Percentiles rank a stretch among this genome's conserved stretches.
phyloP scores from a whole-genome alignment of 257 asterid genomes.

The Scutellaria galericulata region DNA sequence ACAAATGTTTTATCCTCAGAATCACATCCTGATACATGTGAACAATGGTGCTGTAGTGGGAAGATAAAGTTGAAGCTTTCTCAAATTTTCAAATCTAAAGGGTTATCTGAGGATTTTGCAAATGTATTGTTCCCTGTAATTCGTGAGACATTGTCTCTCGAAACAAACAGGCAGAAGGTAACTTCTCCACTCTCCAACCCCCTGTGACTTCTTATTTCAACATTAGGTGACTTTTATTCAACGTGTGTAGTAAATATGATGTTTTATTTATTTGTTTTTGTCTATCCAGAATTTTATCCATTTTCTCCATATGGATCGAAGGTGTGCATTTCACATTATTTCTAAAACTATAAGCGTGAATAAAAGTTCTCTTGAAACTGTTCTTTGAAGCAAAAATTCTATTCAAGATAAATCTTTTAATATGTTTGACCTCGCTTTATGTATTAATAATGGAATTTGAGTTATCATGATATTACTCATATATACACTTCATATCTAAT shows the following conservation, averaged over 20 bases:
- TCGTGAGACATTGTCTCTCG: slow-evolving; percentile 68
- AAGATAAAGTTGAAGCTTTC: slow-evolving; percentile 82
- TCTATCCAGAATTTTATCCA: background rate
- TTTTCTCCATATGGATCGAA: background rate
- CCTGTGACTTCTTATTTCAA: slow-evolving; percentile 18
- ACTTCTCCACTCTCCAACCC: background rate
- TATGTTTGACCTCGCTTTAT: background rate
- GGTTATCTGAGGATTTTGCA: slow-evolving; percentile 62
- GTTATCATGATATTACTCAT: background rate
- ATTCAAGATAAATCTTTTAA: background rate
- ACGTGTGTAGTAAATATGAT: background rate
- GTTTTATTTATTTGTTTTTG: background rate
- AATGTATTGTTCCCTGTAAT: slow-evolving; percentile 72
- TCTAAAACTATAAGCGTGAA: background rate
- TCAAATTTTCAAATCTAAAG: slow-evolving; percentile 72
- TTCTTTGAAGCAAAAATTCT: background rate
- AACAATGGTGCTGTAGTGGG: slow-evolving; percentile 77
- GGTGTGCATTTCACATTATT: background rate
- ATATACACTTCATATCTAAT: background rate
- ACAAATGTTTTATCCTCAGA: slow-evolving; percentile 39
- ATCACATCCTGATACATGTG: slow-evolving; percentile 39
- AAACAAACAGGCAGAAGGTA: slow-evolving; percentile 66
- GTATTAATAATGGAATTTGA: background rate
- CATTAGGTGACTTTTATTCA: background rate
- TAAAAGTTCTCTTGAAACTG: background rate